A percentile compares a stretch with the other conserved stretches of the same genome.
phyloP scores from a whole-genome alignment of 805 yeast species.

The Isabelozyma gotoi region DNA sequence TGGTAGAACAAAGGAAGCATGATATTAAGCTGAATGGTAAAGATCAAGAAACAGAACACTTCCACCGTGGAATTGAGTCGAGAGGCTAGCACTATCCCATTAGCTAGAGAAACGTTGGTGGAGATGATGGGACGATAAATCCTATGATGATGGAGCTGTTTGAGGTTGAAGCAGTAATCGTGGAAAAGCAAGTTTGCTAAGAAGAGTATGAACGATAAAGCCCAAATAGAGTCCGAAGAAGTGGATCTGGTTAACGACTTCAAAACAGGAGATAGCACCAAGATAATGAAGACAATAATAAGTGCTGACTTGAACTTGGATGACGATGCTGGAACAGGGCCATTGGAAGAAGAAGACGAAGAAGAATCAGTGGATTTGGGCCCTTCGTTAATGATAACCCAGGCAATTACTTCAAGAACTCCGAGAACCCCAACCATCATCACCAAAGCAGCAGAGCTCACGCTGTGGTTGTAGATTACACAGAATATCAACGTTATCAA shows the following conservation, averaged over 20 bases:
- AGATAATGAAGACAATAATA: constrained; percentile 65
- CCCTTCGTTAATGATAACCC: constrained; percentile 24
- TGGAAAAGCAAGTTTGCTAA: constrained; percentile 64
- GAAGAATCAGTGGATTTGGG: constrained; percentile 18
- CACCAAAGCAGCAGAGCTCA: constrained; percentile 49
- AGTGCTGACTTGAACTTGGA: constrained; percentile 57
- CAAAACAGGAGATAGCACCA: constrained; percentile 85
- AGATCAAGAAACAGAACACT: constrained; percentile 81
- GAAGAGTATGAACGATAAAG: constrained; percentile 77
- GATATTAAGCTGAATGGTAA: constrained; percentile 69
- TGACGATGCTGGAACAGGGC: neutral
- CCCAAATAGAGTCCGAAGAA: constrained; percentile 94
- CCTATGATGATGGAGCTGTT: constrained; percentile 6
- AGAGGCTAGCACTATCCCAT: constrained; percentile 89
- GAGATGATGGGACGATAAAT: constrained; percentile 57
- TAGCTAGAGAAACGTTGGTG: constrained; percentile 79
- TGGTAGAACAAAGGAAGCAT: constrained; percentile 69
- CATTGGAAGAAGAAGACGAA: constrained; percentile 1
- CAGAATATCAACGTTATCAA: constrained; percentile 68
- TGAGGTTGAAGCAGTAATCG: constrained; percentile 61
- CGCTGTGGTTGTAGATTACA: constrained; percentile 50
- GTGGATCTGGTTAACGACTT: constrained; percentile 86
- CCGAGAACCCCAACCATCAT: constrained; percentile 26
- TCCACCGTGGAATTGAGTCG: constrained; percentile 69
- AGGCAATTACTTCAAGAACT: constrained; percentile 33